These are phyloP conservation scores for Zostera marina DNA, from an alignment of 116 monocot species.

Conservation along the genomic window DNA sequence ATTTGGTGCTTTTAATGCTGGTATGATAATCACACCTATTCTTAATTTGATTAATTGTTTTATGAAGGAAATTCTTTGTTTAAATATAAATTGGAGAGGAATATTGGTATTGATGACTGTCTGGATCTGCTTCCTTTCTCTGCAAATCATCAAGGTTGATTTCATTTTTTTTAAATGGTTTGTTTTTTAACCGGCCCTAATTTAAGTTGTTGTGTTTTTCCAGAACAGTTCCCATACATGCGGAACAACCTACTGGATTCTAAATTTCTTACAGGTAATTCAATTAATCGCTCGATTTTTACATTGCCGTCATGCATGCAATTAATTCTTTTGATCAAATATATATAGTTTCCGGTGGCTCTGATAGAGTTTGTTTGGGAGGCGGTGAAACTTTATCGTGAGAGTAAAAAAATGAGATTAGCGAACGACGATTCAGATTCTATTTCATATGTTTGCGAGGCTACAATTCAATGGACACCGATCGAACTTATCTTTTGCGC, in stretches of 20 bases:
- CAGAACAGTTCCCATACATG: slow-evolving; percentile 51
- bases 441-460: slow-evolving; percentile 47
- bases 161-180: too few relatives aligned
- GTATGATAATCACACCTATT: too few relatives aligned
- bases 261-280: slow-evolving; percentile 78
- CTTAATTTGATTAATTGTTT: neutral
- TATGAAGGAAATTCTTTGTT: slow-evolving; percentile 49
- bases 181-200: neutral
- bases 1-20: too few relatives aligned
- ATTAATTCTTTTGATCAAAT: too few relatives aligned
- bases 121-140: slow-evolving; percentile 68
- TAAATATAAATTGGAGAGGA: slow-evolving; percentile 67
- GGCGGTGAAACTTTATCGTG: slow-evolving; percentile 41
- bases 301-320: neutral
- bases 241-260: slow-evolving; percentile 55
- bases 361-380: slow-evolving; percentile 58
- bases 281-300: neutral
- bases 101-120: slow-evolving; percentile 53
- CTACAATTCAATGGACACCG: slow-evolving; percentile 68
- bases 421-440: slow-evolving; percentile 31
- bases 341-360: slow-evolving; percentile 53
- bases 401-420: slow-evolving; percentile 39
- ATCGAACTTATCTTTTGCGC: slow-evolving; percentile 71
- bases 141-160: slow-evolving; percentile 68
- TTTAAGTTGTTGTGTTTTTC: neutral